Percentiles rank a stretch among this genome's conserved stretches.
Conservation (phyloP, 1,139 yeast genomes). For the Candida sp. region DNA sequence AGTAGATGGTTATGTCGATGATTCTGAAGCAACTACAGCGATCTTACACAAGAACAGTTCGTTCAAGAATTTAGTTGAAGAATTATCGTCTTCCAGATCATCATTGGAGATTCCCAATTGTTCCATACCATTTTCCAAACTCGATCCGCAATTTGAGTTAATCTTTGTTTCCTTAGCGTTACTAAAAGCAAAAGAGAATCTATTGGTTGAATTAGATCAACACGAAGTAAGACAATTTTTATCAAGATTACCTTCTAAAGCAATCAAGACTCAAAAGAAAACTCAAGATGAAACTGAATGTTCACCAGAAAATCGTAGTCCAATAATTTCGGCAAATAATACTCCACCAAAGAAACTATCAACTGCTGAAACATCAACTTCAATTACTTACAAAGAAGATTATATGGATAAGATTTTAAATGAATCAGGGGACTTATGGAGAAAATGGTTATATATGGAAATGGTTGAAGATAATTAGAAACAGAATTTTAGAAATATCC, state of each 20-base stretch:
- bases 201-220: constrained; percentile 82
- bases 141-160: constrained; percentile 78
- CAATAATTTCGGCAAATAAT: constrained; percentile 11
- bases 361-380: constrained; percentile 33
- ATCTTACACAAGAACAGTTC: constrained; percentile 18
- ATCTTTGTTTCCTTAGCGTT: constrained; percentile 76
- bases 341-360: constrained; percentile 12
- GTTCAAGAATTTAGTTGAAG: constrained; percentile 30
- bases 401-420: constrained; percentile 68
- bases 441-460: constrained; percentile 80
- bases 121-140: constrained; percentile 56
- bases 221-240: constrained; percentile 83
- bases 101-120: constrained; percentile 6
- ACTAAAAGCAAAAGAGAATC: constrained; percentile 74
- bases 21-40: neutral
- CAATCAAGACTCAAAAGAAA: constrained; percentile 26
- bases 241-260: constrained; percentile 49
- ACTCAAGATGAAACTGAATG: constrained; percentile 7
- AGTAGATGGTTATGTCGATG: neutral
- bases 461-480: constrained; percentile 44
- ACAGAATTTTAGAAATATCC: too few relatives aligned
- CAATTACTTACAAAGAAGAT: constrained; percentile 34
- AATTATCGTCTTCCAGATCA: constrained; percentile 10
- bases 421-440: constrained; percentile 88
- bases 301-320: constrained; percentile 10